Evolutionary conservation across 768 basidiomycete genomes (phyloP), one percentile per base, ranked within the genome.

Genomic region (Naganishia onofrii): DNA sequence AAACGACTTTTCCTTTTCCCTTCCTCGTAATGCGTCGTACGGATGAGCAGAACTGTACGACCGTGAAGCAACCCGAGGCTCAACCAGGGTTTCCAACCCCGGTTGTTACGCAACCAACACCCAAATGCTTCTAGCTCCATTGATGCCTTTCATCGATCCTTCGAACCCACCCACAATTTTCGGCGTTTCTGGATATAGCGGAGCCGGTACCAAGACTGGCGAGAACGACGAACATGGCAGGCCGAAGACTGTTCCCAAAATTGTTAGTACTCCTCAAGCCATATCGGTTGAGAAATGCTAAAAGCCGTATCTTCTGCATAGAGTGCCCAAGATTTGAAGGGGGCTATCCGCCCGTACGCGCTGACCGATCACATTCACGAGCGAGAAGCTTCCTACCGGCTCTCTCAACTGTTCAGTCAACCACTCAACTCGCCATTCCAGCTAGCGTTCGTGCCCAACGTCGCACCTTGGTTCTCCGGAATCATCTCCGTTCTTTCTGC

Each of bases 331-430:
- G 88, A 85, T 71, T 87, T 99, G 17, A 83, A 82, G 1, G 88
- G 89, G 15, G 90, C 88, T 2, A 82, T 97, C 57, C 86, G 88
- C 66, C 89, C 94, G 8, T 99, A 99, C 82, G 77, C 92, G 0
- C 83, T 99, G 57, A 99, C 96, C 17, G 93, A 94, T 80, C 96
- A 99, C 82, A 96, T 99, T 77, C 96, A 99, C 84, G 96, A 99
- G 81, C 90, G 96, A 54, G 96, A 99, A 82, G 92, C 94, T 0
- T 88, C 89, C 2, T 83, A 84, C 74, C 96, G 96, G 80, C 87
- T 99, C 63, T 87, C 90, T 9, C 81, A 80, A 3, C 85, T 92
- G 42, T 82, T 88, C 48, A 73, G 73, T 54, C 46, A 67, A 7
- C 58, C 69, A 5, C 51, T 68, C 44, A 60, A 66, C 52, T 65